Conservation (phyloP, 805 yeast species). For the Monosporozyma yasuniensis region DNA sequence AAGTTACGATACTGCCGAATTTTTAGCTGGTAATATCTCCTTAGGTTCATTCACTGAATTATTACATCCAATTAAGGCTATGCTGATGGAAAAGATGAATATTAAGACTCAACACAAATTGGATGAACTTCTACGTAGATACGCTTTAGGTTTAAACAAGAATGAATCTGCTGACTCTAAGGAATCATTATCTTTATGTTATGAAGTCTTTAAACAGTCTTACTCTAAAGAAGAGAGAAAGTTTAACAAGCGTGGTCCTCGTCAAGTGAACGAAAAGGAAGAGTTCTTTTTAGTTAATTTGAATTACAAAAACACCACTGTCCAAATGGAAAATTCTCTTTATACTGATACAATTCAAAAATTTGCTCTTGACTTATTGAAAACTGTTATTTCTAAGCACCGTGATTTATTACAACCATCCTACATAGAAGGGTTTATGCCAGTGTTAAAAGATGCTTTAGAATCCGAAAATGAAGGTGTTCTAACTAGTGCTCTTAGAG, state of each 20-base stretch:
- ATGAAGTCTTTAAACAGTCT: constrained; percentile 58
- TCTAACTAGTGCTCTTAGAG: constrained; percentile 55
- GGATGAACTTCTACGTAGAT: constrained; percentile 69
- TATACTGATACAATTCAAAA: constrained; percentile 58
- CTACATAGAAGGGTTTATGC: constrained; percentile 65
- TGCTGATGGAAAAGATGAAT: constrained; percentile 56
- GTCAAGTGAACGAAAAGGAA: constrained; percentile 36
- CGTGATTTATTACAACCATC: constrained; percentile 48
- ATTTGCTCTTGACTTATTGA: constrained; percentile 66
- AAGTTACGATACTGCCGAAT: constrained; percentile 80
- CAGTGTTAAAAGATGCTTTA: constrained; percentile 54
- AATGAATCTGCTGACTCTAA: constrained; percentile 51
- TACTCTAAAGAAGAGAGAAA: constrained; percentile 20
- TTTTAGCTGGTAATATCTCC: constrained; percentile 56
- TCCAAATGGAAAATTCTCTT: constrained; percentile 46
- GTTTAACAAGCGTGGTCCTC: constrained; percentile 10
- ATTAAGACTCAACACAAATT: constrained; percentile 63
- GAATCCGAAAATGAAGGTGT: constrained; percentile 68
- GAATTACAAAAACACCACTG: constrained; percentile 47
- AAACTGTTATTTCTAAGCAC: constrained; percentile 61
- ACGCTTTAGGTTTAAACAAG: constrained; percentile 67
- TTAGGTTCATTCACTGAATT: constrained; percentile 48
- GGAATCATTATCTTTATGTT: constrained; percentile 61
- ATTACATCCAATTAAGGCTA: constrained; percentile 57
- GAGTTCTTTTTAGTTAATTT: constrained; percentile 70